phyloP scores from a whole-genome alignment of 495 filamentous ascomycete genomes.

The Tuber aestivum region DNA sequence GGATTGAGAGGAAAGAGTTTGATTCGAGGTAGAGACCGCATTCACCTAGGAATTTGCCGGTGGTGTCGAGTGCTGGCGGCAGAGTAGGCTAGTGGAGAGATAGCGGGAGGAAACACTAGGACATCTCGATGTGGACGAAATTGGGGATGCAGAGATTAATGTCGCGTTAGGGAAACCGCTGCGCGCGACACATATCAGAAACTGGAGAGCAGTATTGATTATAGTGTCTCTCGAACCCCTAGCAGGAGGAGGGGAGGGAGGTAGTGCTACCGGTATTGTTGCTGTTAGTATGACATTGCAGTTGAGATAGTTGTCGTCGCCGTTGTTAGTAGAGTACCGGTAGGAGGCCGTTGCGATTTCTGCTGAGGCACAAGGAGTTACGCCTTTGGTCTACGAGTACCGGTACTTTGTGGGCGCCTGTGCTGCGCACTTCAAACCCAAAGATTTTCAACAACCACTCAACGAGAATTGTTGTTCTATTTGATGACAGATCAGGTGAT shows the following conservation, averaged over 20 bases:
- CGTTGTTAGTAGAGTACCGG: too few species aligned
- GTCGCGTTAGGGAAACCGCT: slow-evolving; percentile 7
- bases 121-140: not conserved
- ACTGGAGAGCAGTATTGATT: slow-evolving; percentile 39
- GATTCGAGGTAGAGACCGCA: slow-evolving; percentile 45
- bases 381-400: too few species aligned
- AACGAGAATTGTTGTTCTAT: too few species aligned
- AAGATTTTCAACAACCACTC: too few species aligned
- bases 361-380: too few species aligned
- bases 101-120: not conserved
- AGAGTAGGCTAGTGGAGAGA: not conserved
- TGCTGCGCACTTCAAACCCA: too few species aligned
- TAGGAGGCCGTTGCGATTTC: too few species aligned
- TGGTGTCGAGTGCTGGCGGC: slow-evolving; percentile 15
- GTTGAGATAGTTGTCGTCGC: too few species aligned
- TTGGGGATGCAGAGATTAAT: not conserved
- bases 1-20: slow-evolving; percentile 42
- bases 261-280: not conserved
- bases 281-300: too few species aligned
- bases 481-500: too few species aligned
- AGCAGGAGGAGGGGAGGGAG: not conserved
- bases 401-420: too few species aligned
- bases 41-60: slow-evolving; percentile 37
- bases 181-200: slow-evolving; percentile 24
- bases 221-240: slow-evolving; percentile 35